Evolutionary conservation across 2,329 filamentous ascomycete species (phyloP).

Genomic region (Parafenestella ontariensis): DNA sequence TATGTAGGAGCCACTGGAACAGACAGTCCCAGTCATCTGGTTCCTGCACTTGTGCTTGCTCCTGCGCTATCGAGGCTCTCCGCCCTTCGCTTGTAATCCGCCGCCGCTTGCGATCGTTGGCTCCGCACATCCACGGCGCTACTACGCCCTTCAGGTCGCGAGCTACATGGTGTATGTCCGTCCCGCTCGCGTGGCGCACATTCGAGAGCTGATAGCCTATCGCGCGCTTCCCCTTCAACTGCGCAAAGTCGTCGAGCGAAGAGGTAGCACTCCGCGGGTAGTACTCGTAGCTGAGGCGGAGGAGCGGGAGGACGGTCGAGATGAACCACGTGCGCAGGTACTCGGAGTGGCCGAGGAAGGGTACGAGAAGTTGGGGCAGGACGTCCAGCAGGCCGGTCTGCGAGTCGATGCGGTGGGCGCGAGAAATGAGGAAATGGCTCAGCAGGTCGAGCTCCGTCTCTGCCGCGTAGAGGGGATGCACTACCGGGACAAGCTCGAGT

Average conservation of each 20-base stretch:
- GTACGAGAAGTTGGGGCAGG: conserved; percentile 70
- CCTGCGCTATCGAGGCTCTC: conserved; percentile 47
- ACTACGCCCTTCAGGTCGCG: conserved; percentile 73
- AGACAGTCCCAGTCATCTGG: conserved; percentile 70
- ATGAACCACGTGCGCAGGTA: conserved; percentile 72
- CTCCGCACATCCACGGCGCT: conserved; percentile 76
- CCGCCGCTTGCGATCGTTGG: conserved; percentile 63
- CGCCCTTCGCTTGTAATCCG: conserved; percentile 50
- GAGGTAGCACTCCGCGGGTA: conserved; percentile 62
- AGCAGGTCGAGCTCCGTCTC: conserved; percentile 63
- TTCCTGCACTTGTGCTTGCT: conserved; percentile 22
- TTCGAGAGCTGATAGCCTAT: conserved; percentile 64
- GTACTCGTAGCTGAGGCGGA: conserved; percentile 74
- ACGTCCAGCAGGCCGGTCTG: conserved; percentile 76
- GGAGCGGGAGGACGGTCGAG: conserved; percentile 71
- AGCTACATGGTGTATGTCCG: conserved; percentile 53
- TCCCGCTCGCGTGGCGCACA: conserved; percentile 17
- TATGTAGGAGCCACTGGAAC: conserved; percentile 70
- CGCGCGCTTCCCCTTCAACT: conserved; percentile 65
- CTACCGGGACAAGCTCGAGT: conserved; percentile 67
- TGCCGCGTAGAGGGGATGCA: conserved; percentile 56
- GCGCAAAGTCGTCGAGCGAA: conserved; percentile 69
- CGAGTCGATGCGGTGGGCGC: conserved; percentile 72
- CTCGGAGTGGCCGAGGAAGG: conserved; percentile 69
- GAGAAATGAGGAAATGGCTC: conserved; percentile 70